Conservation (phyloP, 2,329 filamentous ascomycete species). For the Didymella sp. region DNA sequence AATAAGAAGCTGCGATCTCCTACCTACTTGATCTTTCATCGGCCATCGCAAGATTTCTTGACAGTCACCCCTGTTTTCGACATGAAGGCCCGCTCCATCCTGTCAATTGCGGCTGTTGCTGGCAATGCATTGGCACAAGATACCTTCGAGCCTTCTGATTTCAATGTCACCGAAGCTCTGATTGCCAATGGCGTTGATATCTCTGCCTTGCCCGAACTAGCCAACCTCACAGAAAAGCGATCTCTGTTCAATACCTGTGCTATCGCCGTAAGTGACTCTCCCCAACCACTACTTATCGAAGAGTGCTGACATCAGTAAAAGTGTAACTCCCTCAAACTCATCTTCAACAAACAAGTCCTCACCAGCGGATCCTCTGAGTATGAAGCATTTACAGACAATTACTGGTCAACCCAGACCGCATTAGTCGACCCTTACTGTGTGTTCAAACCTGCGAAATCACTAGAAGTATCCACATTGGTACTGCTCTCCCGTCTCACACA, state of each 20-base stretch:
- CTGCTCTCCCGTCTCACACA: conserved; percentile 29
- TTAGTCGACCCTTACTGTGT: conserved; percentile 32
- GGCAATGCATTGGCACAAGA: background rate
- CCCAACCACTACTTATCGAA: background rate
- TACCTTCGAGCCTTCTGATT: conserved; percentile 14
- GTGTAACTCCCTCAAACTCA: conserved; percentile 30
- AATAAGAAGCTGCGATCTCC: background rate
- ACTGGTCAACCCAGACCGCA: conserved; percentile 37
- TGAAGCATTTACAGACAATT: conserved; percentile 24
- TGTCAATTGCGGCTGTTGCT: background rate
- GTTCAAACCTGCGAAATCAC: conserved; percentile 31
- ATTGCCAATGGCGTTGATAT: conserved; percentile 21
- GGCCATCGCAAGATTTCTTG: too few relatives aligned
- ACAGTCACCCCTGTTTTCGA: background rate
- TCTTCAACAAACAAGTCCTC: conserved; percentile 29
- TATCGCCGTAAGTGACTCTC: background rate
- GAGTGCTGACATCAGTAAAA: background rate
- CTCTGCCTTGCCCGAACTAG: conserved; percentile 15
- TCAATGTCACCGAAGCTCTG: conserved; percentile 24
- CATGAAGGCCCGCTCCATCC: background rate
- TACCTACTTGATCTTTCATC: background rate
- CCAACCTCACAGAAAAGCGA: background rate
- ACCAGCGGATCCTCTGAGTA: conserved; percentile 24
- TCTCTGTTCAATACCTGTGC: background rate
- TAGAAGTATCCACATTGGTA: conserved; percentile 29